Percentiles rank a stretch among this genome's conserved stretches.
Conservation (phyloP, 2,329 filamentous ascomycete species). For the Botrytis fragariae region DNA sequence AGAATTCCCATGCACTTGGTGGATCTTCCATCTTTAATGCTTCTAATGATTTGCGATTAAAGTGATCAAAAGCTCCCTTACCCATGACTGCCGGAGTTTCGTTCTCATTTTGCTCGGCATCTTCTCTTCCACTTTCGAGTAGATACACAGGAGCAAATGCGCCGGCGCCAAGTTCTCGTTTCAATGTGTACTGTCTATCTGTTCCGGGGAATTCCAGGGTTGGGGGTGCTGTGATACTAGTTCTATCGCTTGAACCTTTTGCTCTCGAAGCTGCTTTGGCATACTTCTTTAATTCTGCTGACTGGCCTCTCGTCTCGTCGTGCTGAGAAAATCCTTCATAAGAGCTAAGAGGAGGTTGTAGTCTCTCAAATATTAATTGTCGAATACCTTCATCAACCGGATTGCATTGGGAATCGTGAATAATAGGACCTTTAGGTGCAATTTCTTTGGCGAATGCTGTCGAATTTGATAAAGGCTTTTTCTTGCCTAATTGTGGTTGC, state of each 20-base stretch:
- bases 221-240: slow-evolving; percentile 57
- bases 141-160: slow-evolving; percentile 96
- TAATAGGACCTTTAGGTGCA: slow-evolving; percentile 65
- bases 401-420: slow-evolving; percentile 83
- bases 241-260: slow-evolving; percentile 52
- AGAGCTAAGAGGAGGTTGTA: slow-evolving; percentile 68
- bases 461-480: slow-evolving; percentile 38
- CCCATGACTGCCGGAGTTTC: slow-evolving; percentile 53
- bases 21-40: slow-evolving; percentile 94
- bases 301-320: slow-evolving; percentile 60
- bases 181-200: slow-evolving; percentile 69
- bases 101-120: slow-evolving; percentile 48
- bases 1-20: slow-evolving; percentile 90
- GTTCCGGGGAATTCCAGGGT: slow-evolving; percentile 66
- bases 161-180: slow-evolving; percentile 83
- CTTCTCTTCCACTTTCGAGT: slow-evolving; percentile 66
- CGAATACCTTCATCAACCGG: slow-evolving; percentile 78
- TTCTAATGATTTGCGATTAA: slow-evolving; percentile 59
- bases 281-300: slow-evolving; percentile 77
- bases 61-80: slow-evolving; percentile 57
- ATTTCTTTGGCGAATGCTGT: slow-evolving; percentile 42
- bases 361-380: slow-evolving; percentile 68
- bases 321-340: slow-evolving; percentile 82
- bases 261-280: slow-evolving; percentile 56
- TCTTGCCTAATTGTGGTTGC: slow-evolving; percentile 51